Evolutionary conservation across 1,284 basidiomycete species (phyloP).

Genomic region (Boletus semigastroideus): DNA sequence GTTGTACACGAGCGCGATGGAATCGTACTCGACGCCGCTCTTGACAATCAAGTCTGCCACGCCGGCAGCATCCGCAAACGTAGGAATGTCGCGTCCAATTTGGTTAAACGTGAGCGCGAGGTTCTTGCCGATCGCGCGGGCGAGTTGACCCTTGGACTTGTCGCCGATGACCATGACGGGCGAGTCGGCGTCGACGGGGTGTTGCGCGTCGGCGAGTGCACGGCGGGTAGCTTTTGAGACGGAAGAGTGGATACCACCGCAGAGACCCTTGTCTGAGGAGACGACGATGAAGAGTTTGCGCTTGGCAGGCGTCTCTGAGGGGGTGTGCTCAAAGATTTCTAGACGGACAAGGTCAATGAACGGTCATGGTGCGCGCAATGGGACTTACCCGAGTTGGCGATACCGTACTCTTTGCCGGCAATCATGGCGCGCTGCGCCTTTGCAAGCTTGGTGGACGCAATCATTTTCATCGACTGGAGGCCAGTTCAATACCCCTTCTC

Average conservation of each 20-base stretch:
- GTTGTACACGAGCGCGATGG: slow-evolving; percentile 91
- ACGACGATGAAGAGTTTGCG: slow-evolving; percentile 90
- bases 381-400: slow-evolving; percentile 85
- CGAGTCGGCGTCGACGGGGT: slow-evolving; percentile 60
- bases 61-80: slow-evolving; percentile 92
- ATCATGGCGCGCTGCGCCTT: slow-evolving; percentile 96
- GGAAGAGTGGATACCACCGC: slow-evolving; percentile 99
- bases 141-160: slow-evolving; percentile 95
- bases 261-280: slow-evolving; percentile 99
- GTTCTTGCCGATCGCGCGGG: slow-evolving; percentile 66
- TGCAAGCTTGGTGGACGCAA: slow-evolving; percentile 95
- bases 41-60: slow-evolving; percentile 94
- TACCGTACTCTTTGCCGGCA: slow-evolving; percentile 91
- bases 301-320: slow-evolving; percentile 58
- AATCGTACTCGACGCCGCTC: slow-evolving; percentile 86
- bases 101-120: slow-evolving; percentile 93
- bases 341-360: slow-evolving; percentile 13
- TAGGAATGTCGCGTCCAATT: slow-evolving; percentile 96
- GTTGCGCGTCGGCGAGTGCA: slow-evolving; percentile 52
- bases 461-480: slow-evolving; percentile 96
- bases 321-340: slow-evolving; percentile 83
- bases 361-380: background rate
- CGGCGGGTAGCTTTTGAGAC: slow-evolving; percentile 88
- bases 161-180: slow-evolving; percentile 91
- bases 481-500: slow-evolving; percentile 1